A percentile compares a stretch with the other conserved stretches of the same genome.
phyloP scores from a whole-genome alignment of 108 stramenopile genomes.

The Pseudonitzschia multiseries region DNA sequence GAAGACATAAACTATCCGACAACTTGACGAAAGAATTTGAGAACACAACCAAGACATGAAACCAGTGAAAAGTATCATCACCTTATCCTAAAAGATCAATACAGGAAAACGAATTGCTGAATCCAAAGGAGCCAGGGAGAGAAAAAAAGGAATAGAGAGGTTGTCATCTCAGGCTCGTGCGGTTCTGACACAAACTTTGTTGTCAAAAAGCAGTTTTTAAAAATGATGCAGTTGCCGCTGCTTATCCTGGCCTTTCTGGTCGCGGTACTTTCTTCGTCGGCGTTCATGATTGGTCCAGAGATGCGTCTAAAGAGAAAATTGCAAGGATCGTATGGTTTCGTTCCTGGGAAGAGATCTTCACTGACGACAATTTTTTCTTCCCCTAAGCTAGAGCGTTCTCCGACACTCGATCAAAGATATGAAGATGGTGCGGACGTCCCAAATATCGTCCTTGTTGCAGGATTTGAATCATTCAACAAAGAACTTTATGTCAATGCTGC shows the following conservation, averaged over 20 bases:
- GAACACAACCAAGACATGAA: too few species aligned
- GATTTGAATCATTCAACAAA: slow-evolving; percentile 90
- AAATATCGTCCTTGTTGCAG: slow-evolving; percentile 79
- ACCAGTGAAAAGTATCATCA: too few species aligned
- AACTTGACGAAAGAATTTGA: too few species aligned
- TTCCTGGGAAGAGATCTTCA: neutral
- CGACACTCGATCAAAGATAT: neutral
- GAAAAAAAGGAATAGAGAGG: too few species aligned
- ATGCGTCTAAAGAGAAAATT: neutral
- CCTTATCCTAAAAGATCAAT: too few species aligned
- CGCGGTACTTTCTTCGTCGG: neutral
- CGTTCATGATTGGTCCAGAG: neutral
- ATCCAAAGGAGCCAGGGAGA: too few species aligned
- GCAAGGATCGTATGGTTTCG: neutral
- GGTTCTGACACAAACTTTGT: neutral
- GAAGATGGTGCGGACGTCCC: slow-evolving; percentile 10
- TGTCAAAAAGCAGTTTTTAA: neutral
- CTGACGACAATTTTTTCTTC: neutral
- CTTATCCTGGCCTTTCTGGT: neutral
- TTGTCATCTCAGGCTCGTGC: too few species aligned
- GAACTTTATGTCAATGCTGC: slow-evolving; percentile 70
- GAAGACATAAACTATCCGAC: too few species aligned
- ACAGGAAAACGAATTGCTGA: too few species aligned
- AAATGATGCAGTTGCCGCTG: neutral
- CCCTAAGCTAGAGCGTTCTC: slow-evolving; percentile 1